phyloP scores from a whole-genome alignment of 768 basidiomycete species.

The Trichaptum fuscoviolaceum region DNA sequence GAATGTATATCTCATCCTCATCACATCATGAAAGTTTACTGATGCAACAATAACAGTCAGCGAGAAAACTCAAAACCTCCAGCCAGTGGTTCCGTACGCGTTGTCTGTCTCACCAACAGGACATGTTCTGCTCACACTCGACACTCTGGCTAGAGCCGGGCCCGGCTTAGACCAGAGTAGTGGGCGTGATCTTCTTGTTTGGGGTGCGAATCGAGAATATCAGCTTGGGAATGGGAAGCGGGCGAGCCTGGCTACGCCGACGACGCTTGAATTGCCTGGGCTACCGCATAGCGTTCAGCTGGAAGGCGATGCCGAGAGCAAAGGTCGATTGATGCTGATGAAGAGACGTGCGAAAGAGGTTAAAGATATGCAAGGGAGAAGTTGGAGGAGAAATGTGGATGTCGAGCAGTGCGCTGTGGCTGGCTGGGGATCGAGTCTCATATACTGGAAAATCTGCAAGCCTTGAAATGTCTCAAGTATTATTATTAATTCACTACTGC shows the following conservation, averaged over 20 bases:
- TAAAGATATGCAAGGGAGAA: slow-evolving; percentile 51
- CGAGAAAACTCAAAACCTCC: slow-evolving; percentile 52
- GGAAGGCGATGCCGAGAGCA: slow-evolving; percentile 17
- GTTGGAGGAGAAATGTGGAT: slow-evolving; percentile 53
- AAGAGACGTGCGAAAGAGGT: slow-evolving; percentile 46
- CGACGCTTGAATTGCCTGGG: slow-evolving; percentile 39
- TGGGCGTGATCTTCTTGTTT: slow-evolving; percentile 63
- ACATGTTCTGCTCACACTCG: slow-evolving; percentile 70
- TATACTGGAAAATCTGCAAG: slow-evolving; percentile 62
- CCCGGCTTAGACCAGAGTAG: slow-evolving; percentile 32
- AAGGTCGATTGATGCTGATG: slow-evolving; percentile 55
- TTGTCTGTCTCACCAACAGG: slow-evolving; percentile 70
- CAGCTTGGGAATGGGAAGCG: slow-evolving; percentile 76
- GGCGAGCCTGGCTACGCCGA: slow-evolving; percentile 50
- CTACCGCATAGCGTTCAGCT: slow-evolving; percentile 14
- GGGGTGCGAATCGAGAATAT: slow-evolving; percentile 70
- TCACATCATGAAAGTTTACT: slow-evolving; percentile 1
- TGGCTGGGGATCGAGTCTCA: slow-evolving; percentile 57
- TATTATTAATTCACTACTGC: neutral
- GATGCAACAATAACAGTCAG: slow-evolving; percentile 43
- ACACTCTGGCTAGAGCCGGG: slow-evolving; percentile 47
- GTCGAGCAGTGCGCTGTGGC: slow-evolving; percentile 62
- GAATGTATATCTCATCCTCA: slow-evolving; percentile 58
- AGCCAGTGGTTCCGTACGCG: slow-evolving; percentile 56
- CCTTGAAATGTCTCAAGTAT: neutral